phyloP scores from a whole-genome alignment of 2,329 filamentous ascomycete genomes.

The Elsinoe perseae region DNA sequence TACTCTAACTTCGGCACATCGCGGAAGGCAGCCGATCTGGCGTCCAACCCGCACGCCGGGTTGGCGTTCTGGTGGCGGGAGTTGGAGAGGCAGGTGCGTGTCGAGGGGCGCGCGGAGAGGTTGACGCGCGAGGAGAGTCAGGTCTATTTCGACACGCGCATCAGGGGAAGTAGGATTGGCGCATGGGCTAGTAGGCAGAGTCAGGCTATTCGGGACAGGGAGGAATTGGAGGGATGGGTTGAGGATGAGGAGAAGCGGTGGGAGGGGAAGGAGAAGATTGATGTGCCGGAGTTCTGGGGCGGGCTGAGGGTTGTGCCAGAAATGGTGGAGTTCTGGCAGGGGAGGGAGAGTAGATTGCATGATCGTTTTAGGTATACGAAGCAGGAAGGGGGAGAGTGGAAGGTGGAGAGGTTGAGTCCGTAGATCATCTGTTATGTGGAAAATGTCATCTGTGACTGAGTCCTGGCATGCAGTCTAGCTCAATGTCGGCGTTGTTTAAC shows the following conservation, averaged over 20 bases:
- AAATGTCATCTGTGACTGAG: neutral
- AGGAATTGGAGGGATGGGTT: constrained; percentile 69
- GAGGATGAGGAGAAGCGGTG: constrained; percentile 69
- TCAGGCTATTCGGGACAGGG: constrained; percentile 61
- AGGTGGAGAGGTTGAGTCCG: constrained; percentile 65
- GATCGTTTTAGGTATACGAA: constrained; percentile 84
- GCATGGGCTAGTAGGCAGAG: constrained; percentile 94
- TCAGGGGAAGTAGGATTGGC: constrained; percentile 74
- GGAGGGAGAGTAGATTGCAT: constrained; percentile 78
- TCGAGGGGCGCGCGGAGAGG: constrained; percentile 69
- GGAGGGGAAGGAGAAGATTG: constrained; percentile 67
- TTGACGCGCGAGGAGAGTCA: constrained; percentile 64
- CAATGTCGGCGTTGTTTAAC: neutral
- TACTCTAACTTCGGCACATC: constrained; percentile 89
- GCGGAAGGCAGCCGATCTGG: constrained; percentile 59
- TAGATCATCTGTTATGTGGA: constrained; percentile 30
- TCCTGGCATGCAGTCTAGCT: neutral
- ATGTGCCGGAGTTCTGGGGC: constrained; percentile 91
- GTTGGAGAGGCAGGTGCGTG: constrained; percentile 79
- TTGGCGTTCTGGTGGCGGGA: constrained; percentile 87
- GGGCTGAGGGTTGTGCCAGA: constrained; percentile 79
- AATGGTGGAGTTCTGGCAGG: constrained; percentile 93
- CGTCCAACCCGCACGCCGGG: constrained; percentile 66
- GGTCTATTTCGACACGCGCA: constrained; percentile 56
- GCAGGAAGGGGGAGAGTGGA: constrained; percentile 51